A percentile compares a stretch with the other conserved stretches of the same genome.
phyloP scores from a whole-genome alignment of 2,329 filamentous ascomycete species.

The Neofusicoccum umdonicola region DNA sequence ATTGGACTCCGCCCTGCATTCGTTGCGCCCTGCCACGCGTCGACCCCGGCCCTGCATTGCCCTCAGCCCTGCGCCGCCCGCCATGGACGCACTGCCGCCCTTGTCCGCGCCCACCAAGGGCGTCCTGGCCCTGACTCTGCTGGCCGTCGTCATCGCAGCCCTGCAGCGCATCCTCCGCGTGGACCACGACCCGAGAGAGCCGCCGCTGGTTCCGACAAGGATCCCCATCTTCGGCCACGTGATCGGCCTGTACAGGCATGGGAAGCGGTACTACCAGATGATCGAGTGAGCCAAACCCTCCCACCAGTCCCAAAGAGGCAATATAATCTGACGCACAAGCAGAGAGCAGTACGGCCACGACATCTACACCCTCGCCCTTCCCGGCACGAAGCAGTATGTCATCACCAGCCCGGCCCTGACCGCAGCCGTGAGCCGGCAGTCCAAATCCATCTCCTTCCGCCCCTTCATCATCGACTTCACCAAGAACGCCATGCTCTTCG shows the following conservation, averaged over 20 bases:
- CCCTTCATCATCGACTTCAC: conserved; percentile 41
- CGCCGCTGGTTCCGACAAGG: conserved; percentile 40
- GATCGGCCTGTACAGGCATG: conserved; percentile 41
- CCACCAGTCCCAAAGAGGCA: no score
- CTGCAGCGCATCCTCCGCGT: not conserved
- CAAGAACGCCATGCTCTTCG: conserved; percentile 40
- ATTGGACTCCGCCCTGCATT: not conserved
- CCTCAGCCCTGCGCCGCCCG: no score
- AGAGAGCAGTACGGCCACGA: conserved; percentile 25
- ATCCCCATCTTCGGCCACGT: conserved; percentile 50
- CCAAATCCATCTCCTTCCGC: conserved; percentile 44
- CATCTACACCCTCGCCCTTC: conserved; percentile 48
- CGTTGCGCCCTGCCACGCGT: no score
- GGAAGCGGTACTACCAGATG: conserved; percentile 34
- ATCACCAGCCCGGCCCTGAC: conserved; percentile 43
- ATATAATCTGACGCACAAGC: not conserved
- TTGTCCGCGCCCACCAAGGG: not conserved
- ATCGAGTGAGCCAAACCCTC: conserved; percentile 34
- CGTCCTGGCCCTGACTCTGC: not conserved
- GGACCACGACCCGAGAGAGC: conserved; percentile 37
- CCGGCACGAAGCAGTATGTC: conserved; percentile 46
- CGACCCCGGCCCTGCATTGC: no score
- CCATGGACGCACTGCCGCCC: not conserved
- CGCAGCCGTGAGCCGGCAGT: conserved; percentile 39
- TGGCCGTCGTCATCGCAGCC: not conserved